Evolutionary conservation across 345 rosid species (phyloP), one percentile per base, ranked within the genome.

Genomic region (Salix dunnii): DNA sequence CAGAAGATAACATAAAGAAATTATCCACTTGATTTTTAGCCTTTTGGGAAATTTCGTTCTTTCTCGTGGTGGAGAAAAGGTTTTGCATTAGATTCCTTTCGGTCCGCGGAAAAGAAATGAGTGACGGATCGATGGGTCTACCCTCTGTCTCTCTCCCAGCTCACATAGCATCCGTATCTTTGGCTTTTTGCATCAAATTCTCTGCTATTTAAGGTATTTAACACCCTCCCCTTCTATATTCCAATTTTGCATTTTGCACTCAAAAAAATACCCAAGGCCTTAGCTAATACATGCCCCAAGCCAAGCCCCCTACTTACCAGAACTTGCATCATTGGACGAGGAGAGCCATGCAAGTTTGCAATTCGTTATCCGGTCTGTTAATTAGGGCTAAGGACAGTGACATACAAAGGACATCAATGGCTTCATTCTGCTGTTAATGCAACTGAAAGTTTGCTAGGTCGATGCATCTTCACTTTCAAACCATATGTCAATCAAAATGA

Each of bases 51-150:
- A 70, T 51, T 5, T 51, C n/a, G 20, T 6, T 51, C 58, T 51
- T 77, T 76, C 35, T 31, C 58, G 68, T 25, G 87, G 88, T 73
- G 80, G 90, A 68, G 85, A 77, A 71, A 55, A 74, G 30, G 62
- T 12, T 36, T 3, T 13, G 80, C 68, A 16, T 33, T 16, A 40
- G 81, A 82, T 80, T 84, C 74, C 68, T 30, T 71, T 21, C 38
- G 71, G 75, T 23, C 82, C 61, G 76, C n/a, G 83, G 79, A 78
- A 68, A 46, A 48, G 9, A 2, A 71, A 7, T 20, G 27, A 55
- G 3, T 33, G 51, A 46, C 51, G 18, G 18, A 14, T 46, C 6
- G 5, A 14, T 16, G 51, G 51, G 20, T 46, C 51, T 14, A 4
- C 51, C 14, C 18, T 46, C 46, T 35, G 36, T 35, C 36, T 5